Evolutionary conservation across 441 rosid species (phyloP), one percentile per base, ranked within the genome.

Genomic region (Theobroma grandiflorum): DNA sequence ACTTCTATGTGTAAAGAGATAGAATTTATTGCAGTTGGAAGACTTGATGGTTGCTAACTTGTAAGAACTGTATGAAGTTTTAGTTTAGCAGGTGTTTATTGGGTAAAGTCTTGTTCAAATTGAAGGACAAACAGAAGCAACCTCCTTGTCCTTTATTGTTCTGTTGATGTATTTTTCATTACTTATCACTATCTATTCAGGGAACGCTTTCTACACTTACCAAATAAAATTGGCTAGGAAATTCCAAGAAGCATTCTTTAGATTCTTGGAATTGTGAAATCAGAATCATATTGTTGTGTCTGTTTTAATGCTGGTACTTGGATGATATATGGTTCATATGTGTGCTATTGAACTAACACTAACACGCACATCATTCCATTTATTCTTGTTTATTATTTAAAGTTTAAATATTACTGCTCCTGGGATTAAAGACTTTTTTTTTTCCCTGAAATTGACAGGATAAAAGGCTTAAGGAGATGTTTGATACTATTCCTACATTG

Each of bases 401-500:
- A 38, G 16, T 38, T 77, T n/a, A 53, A 22, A 20, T 68, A 52
- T 66, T 66, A 52, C 43, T 72, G 33, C 72, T 33, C 57, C 31
- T 26, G 31, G 31, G 31, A 26, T 26, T 26, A 26, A 26, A 26
- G 31, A 26, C 1, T 26, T 26, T 26, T 26, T 26, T 26, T 26
- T 26, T 26, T 26, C 1, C 31, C 31, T 26, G 31, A 26, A 26
- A 26, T 26, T 26, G 31, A 43, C 94, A 97, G 99, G 99, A 95
- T 81, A 94, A 89, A 86, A 91, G 88, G 90, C 91, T 97, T 68
- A 97, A 90, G 88, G 95, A 93, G 85, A 88, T 72, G 64, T 97
- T 93, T 88, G 88, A 85, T 70, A 78, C 80, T 84, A 86, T 97
- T 86, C 99, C 99, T 72, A 85, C 98, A 61, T 85, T 93, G 85